Conservation (phyloP, 2,329 filamentous ascomycete genomes). For the Alternaria conjuncta region DNA sequence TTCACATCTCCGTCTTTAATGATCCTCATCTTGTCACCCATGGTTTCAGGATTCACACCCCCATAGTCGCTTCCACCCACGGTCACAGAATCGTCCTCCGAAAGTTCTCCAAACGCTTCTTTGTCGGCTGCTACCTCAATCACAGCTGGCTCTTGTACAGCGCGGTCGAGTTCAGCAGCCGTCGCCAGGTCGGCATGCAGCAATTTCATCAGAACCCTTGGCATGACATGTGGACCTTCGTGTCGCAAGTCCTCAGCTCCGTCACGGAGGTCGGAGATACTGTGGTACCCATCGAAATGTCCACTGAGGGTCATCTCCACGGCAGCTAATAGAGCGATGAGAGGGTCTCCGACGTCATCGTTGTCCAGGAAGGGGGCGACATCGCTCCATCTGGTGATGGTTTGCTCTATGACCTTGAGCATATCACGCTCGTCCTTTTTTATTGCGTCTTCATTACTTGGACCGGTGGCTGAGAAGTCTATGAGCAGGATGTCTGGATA, state of each 20-base stretch:
- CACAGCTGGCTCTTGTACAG: not conserved
- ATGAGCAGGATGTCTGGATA: slow-evolving; percentile 20
- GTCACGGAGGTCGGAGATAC: not conserved
- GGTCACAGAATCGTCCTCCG: not conserved
- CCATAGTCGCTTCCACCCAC: not conserved
- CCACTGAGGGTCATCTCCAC: not conserved
- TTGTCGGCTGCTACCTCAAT: not conserved
- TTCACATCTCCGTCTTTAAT: not conserved
- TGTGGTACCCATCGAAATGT: not conserved
- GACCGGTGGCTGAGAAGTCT: not conserved
- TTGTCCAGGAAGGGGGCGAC: not conserved
- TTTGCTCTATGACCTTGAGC: slow-evolving; percentile 5
- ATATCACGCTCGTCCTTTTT: slow-evolving; percentile 3
- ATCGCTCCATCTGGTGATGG: slow-evolving; percentile 12
- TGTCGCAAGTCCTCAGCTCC: slow-evolving; percentile 6
- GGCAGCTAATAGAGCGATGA: not conserved
- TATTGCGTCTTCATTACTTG: not conserved
- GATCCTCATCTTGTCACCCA: not conserved
- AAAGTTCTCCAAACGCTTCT: not conserved
- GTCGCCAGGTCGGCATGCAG: slow-evolving; percentile 17
- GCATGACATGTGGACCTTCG: slow-evolving; percentile 5
- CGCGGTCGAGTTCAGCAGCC: not conserved
- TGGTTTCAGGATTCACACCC: not conserved
- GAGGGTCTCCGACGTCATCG: not conserved
- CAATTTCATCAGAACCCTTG: not conserved